Percentiles rank a stretch among this genome's conserved stretches.
These are phyloP conservation scores for Eucalyptus curtisii DNA, from an alignment of 345 rosid genomes.

Conservation along the genomic window DNA sequence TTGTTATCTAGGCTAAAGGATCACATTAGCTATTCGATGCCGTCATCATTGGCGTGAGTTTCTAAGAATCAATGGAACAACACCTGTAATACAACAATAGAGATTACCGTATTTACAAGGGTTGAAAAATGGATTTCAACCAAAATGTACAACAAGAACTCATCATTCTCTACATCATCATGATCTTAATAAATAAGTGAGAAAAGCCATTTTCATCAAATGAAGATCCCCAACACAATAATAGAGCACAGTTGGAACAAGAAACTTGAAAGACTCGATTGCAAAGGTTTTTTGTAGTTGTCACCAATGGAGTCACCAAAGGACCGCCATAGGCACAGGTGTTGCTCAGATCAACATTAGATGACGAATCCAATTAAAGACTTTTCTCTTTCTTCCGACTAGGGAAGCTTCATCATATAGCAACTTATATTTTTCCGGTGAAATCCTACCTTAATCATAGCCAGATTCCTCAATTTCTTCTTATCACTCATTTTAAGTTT, in stretches of 20 bases:
- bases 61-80: no score
- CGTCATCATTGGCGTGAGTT: fast-evolving
- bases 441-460: fast-evolving
- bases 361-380: background rate
- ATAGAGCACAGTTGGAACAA: background rate
- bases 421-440: background rate
- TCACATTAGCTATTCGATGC: fast-evolving
- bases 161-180: background rate
- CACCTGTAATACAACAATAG: background rate
- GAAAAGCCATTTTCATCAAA: background rate
- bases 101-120: fast-evolving
- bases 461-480: background rate
- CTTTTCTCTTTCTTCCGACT: background rate
- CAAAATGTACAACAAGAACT: background rate
- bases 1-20: background rate
- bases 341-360: background rate
- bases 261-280: background rate
- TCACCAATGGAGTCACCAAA: fast-evolving
- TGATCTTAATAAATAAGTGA: fast-evolving
- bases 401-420: background rate
- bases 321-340: background rate
- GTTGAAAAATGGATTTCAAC: background rate
- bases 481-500: background rate
- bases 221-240: background rate
- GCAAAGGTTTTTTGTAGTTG: fast-evolving